Base-by-base conservation (phyloP, 768 basidiomycete species). In the Neoboletus brunneissimus region DNA sequence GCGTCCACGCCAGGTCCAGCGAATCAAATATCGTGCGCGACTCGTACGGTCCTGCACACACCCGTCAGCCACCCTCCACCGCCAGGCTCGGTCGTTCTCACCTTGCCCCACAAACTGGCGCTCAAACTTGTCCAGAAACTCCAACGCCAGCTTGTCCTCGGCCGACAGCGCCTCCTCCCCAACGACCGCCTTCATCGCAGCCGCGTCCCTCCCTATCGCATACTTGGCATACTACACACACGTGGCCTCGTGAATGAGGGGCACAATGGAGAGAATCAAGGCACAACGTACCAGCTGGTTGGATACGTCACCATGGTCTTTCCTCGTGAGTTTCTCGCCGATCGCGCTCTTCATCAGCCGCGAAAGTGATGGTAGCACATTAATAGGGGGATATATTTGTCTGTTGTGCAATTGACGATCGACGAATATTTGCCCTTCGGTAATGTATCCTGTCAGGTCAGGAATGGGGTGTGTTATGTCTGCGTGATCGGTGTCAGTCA, bases 381-480 rank as follows among this genome's bases (percentile, higher is more conserved):
- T 99, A 81, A 99, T 98, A 48, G 97, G 97, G 35, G 97, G 97
- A 77, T 98, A 98, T 71, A 98, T 95, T 74, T 94, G 93, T 66
- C 89, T 81, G 79, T 99, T 98, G 82, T 97, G 81, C 72, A 99
- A 78, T 73, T 97, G 93, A 61, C 97, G 88, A 79, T 99, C 97
- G 68, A 99, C 91, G 73, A 88, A 96, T 77, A 99, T 97, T 77
- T 99, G 97, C 49, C 97, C 97, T 80, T 98, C 96, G 49, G 95
- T 95, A 73, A 99, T 99, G 76, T 98, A 99, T 51, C 97, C 97
- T 61, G 96, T 98, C 73, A 98, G 80, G 84, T 98, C 96, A 69
- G 96, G 96, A 75, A 99, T 98, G 57, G 97, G 97, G 76, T 99
- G 97, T n/a, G 97, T 98, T 74, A 99, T 99, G 80, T 98, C 96